phyloP scores from a whole-genome alignment of 208 protist species.

The Angomonas ambiguus region DNA sequence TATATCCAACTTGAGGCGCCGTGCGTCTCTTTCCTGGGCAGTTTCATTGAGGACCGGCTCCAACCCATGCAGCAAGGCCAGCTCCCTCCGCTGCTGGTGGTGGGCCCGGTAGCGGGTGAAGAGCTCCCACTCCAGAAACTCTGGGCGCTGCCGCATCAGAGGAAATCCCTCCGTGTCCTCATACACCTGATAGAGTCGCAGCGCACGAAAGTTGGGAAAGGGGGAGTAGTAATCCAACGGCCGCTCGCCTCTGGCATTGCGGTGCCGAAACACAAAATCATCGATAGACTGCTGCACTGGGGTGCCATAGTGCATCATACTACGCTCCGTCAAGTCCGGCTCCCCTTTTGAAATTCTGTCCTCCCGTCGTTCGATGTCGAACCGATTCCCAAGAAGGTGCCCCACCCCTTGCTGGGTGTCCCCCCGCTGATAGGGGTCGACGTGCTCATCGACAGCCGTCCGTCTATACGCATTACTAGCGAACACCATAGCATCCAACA shows the following conservation, averaged over 20 bases:
- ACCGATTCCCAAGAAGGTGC: constrained; percentile 74
- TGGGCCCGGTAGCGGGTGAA: constrained; percentile 88
- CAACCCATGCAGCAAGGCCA: constrained; percentile 78
- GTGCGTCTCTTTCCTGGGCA: constrained; percentile 64
- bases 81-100: constrained; percentile 76
- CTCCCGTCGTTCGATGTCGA: constrained; percentile 80
- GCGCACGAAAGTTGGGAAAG: constrained; percentile 73
- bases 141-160: constrained; percentile 76
- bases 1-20: constrained; percentile 56
- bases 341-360: constrained; percentile 52
- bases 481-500: constrained; percentile 71
- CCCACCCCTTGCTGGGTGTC: constrained; percentile 60
- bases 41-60: constrained; percentile 87
- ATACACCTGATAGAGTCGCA: constrained; percentile 75
- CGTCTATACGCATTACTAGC: constrained; percentile 60
- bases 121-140: constrained; percentile 87
- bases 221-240: constrained; percentile 88
- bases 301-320: constrained; percentile 65
- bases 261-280: constrained; percentile 81
- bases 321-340: constrained; percentile 79
- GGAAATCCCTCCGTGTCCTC: constrained; percentile 86
- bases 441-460: constrained; percentile 66
- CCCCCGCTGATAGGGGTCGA: constrained; percentile 65
- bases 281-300: constrained; percentile 75
- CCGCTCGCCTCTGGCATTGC: constrained; percentile 77